Conservation (phyloP, 768 basidiomycete genomes). For the Candolleomyces eurysporus region DNA sequence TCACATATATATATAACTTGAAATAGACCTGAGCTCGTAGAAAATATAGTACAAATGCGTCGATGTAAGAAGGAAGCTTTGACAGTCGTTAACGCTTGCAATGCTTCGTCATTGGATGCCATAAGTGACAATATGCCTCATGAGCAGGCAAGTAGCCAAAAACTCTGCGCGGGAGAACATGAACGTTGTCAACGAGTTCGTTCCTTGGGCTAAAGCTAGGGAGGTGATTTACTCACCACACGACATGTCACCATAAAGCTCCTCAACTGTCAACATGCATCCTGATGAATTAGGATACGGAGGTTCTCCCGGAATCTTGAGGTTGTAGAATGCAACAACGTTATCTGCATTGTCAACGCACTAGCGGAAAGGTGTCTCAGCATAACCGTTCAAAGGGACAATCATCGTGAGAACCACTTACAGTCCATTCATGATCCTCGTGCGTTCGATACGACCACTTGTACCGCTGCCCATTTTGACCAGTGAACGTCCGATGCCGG, state of each 20-base stretch:
- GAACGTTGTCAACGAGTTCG: too few species aligned
- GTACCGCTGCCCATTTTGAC: constrained; percentile 60
- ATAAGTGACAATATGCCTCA: constrained; percentile 58
- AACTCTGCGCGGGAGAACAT: constrained; percentile 40
- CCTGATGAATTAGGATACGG: constrained; percentile 54
- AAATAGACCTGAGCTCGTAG: too few species aligned
- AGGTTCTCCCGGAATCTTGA: constrained; percentile 55
- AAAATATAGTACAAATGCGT: too few species aligned
- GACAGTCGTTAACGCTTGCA: not conserved
- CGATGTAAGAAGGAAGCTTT: too few species aligned
- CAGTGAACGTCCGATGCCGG: constrained; percentile 50
- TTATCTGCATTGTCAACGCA: constrained; percentile 52
- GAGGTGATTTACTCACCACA: constrained; percentile 40
- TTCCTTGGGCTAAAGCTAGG: not conserved
- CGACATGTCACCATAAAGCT: constrained; percentile 53
- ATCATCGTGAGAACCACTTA: constrained; percentile 29
- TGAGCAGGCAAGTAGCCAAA: constrained; percentile 58
- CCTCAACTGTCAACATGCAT: constrained; percentile 62
- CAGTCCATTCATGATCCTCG: constrained; percentile 63
- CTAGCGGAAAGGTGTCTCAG: constrained; percentile 26
- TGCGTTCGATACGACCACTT: constrained; percentile 52
- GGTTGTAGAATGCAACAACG: constrained; percentile 59
- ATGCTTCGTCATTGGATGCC: constrained; percentile 3
- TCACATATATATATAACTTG: too few species aligned
- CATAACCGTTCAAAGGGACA: not conserved